Percentiles rank a stretch among this genome's conserved stretches.
Evolutionary conservation across 306 rosid species (phyloP).

Genomic region (Citrullus amarus): DNA sequence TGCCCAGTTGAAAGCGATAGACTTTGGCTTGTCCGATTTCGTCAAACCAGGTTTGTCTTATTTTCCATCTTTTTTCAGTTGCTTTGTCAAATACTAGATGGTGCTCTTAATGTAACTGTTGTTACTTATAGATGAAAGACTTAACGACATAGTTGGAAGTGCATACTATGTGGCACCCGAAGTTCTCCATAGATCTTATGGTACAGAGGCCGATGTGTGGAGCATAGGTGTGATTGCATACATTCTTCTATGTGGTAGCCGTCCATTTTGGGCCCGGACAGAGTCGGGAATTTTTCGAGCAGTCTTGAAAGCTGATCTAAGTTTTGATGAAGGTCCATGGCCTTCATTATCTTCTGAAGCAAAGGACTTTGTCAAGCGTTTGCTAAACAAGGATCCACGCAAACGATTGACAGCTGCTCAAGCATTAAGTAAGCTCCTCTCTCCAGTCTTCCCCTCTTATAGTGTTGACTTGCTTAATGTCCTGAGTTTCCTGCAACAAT

Average conservation of each 20-base stretch:
- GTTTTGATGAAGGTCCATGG: slow-evolving; percentile 95
- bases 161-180: slow-evolving; percentile 98
- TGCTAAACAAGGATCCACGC: slow-evolving; percentile 85
- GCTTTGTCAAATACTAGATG: background rate
- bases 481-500: slow-evolving; percentile 13
- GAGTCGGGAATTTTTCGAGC: slow-evolving; percentile 95
- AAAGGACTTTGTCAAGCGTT: slow-evolving; percentile 83
- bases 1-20: slow-evolving; percentile 85
- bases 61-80: background rate
- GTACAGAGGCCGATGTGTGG: slow-evolving; percentile 97
- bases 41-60: slow-evolving; percentile 75
- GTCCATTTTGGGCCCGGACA: slow-evolving; percentile 98
- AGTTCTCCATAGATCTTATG: slow-evolving; percentile 90
- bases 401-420: slow-evolving; percentile 95
- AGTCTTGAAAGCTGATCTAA: slow-evolving; percentile 90
- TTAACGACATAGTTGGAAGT: slow-evolving; percentile 97
- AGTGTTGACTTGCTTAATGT: background rate
- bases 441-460: background rate
- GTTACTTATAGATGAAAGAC: slow-evolving; percentile 70
- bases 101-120: background rate
- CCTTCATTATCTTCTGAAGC: slow-evolving; percentile 81
- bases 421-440: slow-evolving; percentile 61
- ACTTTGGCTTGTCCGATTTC: slow-evolving; percentile 93
- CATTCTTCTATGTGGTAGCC: slow-evolving; percentile 96
- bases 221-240: slow-evolving; percentile 96